Evolutionary conservation across 371 early-diverging fungal genomes (phyloP), one percentile per base, ranked within the genome.

Genomic region (Rhizopus sp.): DNA sequence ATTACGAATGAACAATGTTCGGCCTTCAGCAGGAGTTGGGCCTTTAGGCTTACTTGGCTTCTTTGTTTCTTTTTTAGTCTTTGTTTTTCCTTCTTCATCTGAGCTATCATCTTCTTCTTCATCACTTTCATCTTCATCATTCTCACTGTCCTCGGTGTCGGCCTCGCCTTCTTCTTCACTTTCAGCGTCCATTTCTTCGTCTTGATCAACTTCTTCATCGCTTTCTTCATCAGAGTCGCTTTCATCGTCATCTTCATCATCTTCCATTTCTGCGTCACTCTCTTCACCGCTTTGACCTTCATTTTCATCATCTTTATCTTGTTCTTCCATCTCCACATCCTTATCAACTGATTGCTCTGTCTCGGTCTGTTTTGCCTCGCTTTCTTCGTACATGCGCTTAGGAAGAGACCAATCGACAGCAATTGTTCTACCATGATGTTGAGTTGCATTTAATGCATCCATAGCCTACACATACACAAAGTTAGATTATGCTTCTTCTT

Each of bases 1-100:
- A 69, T 97, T 97, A 46, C 96, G 86, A 34, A 97, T 79, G 70
- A 97, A 97, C 32, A 97, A 79, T 3, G 97, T 97, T 55, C 86
- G 83, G 29, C 88, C 90, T 48, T 84, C 85, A 31, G 78, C 70
- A 41, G 75, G 66, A 1, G 73, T 67, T 9, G 84, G 84, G 16
- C 61, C 62, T 39, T 59, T 63, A 57, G 45, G 52, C 32, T 63
- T 63, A 70, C 48, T 34, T 45, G 44, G 34, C 48, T 60, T 57
- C 45, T 55, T 47, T 62, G 53, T 50, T 61, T 66, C 39, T 15
- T 53, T 56, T 31, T 56, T 62, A 30, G 62, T 63, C 17, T 69
- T 70, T 31, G 60, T 46, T 3, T 57, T 66, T 40, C 66, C 66
- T 38, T 73, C 72, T 1, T 64, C 77, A 33, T 72, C 69, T 6